Conservation (phyloP, 2,329 filamentous ascomycete genomes). For the Stachybotrys chlorohalonatus region DNA sequence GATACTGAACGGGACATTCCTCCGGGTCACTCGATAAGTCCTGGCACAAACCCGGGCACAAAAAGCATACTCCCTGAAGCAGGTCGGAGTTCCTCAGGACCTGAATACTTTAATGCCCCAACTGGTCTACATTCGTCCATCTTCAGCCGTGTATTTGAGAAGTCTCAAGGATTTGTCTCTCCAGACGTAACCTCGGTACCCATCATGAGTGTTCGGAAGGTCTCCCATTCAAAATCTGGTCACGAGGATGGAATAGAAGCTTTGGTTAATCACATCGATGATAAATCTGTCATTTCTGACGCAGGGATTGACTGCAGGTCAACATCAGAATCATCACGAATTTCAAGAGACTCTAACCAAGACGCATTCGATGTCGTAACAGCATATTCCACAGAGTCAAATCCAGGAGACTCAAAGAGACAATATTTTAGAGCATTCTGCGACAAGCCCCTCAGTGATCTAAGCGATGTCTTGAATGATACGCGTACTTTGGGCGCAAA, state of each 20-base stretch:
- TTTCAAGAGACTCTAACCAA: not conserved
- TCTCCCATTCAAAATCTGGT: not conserved
- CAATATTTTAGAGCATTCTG: not conserved
- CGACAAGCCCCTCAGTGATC: not conserved
- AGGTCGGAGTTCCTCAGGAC: not conserved
- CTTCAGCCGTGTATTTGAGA: not conserved
- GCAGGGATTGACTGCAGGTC: not conserved
- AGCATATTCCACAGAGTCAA: not conserved
- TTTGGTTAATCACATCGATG: not conserved
- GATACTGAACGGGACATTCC: not conserved
- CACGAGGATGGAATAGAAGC: not conserved
- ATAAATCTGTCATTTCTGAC: not conserved
- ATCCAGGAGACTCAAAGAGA: not conserved
- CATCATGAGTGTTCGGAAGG: not conserved
- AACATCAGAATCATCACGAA: not conserved
- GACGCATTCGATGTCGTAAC: not conserved
- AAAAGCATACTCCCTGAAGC: not conserved
- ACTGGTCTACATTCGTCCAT: not conserved
- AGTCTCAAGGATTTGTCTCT: not conserved
- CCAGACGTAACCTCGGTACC: not conserved
- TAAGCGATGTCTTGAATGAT: not conserved
- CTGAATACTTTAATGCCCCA: not conserved
- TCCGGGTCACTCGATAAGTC: not conserved
- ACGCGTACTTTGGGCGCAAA: not conserved
- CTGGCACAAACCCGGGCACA: not conserved